Base-by-base conservation (phyloP, 345 rosid genomes). In the Balakata baccata region DNA sequence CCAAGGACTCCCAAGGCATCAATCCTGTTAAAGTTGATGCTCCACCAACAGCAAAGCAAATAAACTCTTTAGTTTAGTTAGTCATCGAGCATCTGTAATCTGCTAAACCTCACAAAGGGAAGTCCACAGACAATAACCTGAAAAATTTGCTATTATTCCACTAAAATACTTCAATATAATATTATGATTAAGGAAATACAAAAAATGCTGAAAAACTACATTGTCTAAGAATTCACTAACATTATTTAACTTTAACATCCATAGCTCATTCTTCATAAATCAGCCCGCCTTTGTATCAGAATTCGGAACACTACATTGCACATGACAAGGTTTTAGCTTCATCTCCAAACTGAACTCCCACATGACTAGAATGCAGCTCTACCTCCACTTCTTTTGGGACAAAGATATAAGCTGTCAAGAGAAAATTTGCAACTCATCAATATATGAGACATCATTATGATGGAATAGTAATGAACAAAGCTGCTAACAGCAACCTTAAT, bases 401-500 rank as follows among this genome's bases (percentile, higher is more conserved):
- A 89, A 79, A 17, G 88, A 87, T 85, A 83, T 71, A 74, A 89
- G 89, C 91, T 87, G 85, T 22, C 66, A 78, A 25, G 65, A 65
- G 34, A 2, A 76, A 68, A 60, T 20, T 13, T 18, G 7, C 20
- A 9, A 51, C 23, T 38, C 51, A n/a, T 74, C 38, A 70, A 29
- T 29, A 29, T 29, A 29, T 2, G 34, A 1, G 2, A 11, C n/a
- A 17, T 34, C n/a, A 17, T 45, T 25, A 18, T 2, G 13, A 12
- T 3, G 11, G n/a, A 22, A 12, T 0, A 4, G 11, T 14, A 47
- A 20, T 7, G 29, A 65, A 12, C 1, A 20, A 11, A 65, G 38
- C 39, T 39, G 11, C 52, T 23, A 47, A 45, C 69, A n/a, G 51
- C 23, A 41, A 41, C 41, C 4, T 13, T 12, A 3, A 20, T 61